Conservation (phyloP, 345 rosid species). For the Physaria fendleri region DNA sequence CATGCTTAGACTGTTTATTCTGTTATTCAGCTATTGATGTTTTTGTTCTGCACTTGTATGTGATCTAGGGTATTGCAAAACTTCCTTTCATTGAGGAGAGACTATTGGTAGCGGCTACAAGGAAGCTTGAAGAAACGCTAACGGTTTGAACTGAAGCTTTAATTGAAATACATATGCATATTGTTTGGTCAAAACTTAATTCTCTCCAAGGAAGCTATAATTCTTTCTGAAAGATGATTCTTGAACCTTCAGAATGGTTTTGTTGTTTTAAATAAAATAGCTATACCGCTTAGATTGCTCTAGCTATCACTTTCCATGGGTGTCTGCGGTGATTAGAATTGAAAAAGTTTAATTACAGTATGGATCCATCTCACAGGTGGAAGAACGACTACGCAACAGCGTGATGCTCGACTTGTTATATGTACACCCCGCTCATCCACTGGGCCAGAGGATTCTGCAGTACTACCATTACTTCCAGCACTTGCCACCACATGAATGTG, state of each 20-base stretch:
- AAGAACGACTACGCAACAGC: conserved; percentile 80
- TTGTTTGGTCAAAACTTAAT: conserved; percentile 6
- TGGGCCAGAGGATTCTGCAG: conserved; percentile 40
- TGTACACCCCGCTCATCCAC: conserved; percentile 59
- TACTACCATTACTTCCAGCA: conserved; percentile 34
- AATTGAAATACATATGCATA: neutral
- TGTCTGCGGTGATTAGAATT: neutral
- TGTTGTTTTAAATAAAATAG: neutral
- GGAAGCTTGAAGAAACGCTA: conserved; percentile 68
- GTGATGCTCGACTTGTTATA: conserved; percentile 82
- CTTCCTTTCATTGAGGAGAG: conserved; percentile 92
- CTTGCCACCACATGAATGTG: conserved; percentile 43
- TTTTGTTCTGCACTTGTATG: conserved; percentile 15
- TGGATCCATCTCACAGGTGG: conserved; percentile 42
- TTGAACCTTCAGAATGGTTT: neutral
- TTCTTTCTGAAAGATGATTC: conserved; percentile 4
- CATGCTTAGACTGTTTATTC: neutral
- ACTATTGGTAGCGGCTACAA: conserved; percentile 68
- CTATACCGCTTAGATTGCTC: conserved; percentile 3
- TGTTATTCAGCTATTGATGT: conserved; percentile 7
- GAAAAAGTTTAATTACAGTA: neutral
- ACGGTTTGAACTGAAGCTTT: conserved; percentile 48
- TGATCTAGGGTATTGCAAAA: conserved; percentile 78
- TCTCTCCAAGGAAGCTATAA: neutral
- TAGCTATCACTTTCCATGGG: neutral